These are phyloP conservation scores for Daldinia sp. DNA, from an alignment of 2,329 filamentous ascomycete species.

Conservation along the genomic window DNA sequence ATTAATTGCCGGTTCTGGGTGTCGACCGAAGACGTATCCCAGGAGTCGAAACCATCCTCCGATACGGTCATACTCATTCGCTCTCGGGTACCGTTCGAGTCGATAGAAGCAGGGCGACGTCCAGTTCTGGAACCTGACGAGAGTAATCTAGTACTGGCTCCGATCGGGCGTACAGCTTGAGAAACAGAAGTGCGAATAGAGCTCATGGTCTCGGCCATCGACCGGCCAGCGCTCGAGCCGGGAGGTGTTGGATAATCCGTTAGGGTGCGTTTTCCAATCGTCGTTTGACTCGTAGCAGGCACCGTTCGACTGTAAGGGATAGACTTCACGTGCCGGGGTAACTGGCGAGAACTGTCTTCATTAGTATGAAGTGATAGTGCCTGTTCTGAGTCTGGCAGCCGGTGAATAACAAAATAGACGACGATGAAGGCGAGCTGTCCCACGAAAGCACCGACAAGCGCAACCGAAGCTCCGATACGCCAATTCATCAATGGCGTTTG, in stretches of 20 bases:
- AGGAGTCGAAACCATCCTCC: constrained; percentile 76
- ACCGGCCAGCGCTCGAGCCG: constrained; percentile 55
- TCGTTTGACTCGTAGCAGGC: constrained; percentile 49
- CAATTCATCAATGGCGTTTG: constrained; percentile 48
- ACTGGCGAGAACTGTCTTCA: constrained; percentile 46
- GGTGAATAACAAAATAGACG: constrained; percentile 53
- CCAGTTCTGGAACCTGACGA: constrained; percentile 50
- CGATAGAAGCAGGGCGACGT: constrained; percentile 57
- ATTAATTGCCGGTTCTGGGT: constrained; percentile 67
- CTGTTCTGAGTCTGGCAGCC: constrained; percentile 44
- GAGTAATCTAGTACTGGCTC: constrained; percentile 65
- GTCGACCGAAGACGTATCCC: constrained; percentile 76
- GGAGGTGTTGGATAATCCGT: constrained; percentile 53
- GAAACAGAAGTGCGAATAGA: constrained; percentile 60
- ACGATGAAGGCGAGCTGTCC: constrained; percentile 60
- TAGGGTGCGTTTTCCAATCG: constrained; percentile 47
- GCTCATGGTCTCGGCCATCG: constrained; percentile 55
- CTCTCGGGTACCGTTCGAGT: constrained; percentile 52
- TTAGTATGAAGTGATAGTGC: constrained; percentile 45
- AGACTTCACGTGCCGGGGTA: constrained; percentile 57
- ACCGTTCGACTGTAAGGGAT: constrained; percentile 58
- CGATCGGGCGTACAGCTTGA: constrained; percentile 61
- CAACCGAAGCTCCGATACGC: constrained; percentile 55
- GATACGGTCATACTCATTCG: constrained; percentile 48
- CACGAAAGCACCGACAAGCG: constrained; percentile 56